phyloP scores from a whole-genome alignment of 345 rosid genomes.

The Physaria fendleri region DNA sequence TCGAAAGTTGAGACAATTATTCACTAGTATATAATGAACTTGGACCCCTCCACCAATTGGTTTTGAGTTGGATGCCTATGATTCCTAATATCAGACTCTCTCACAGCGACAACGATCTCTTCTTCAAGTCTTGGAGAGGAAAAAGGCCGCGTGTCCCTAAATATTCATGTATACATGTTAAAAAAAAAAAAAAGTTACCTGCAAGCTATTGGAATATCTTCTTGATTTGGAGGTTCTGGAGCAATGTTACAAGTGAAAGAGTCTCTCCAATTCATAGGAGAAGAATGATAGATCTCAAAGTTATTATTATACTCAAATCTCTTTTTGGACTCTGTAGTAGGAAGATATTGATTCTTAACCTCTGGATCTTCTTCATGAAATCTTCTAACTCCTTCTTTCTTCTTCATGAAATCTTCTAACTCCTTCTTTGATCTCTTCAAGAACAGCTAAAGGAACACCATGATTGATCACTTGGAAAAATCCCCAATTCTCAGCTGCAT shows the following conservation, averaged over 20 bases:
- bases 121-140: too few relatives aligned
- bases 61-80: too few relatives aligned
- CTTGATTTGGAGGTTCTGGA: slow-evolving; percentile 29
- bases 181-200: too few relatives aligned
- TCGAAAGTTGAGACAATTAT: too few relatives aligned
- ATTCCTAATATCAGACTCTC: too few relatives aligned
- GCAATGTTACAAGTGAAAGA: slow-evolving; percentile 15
- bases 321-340: not conserved
- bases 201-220: slow-evolving; percentile 36
- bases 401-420: slow-evolving; percentile 17
- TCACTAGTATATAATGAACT: too few relatives aligned
- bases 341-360: not conserved
- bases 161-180: too few relatives aligned
- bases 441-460: slow-evolving; percentile 29
- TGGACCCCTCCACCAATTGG: too few relatives aligned
- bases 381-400: slow-evolving; percentile 11
- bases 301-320: slow-evolving; percentile 8
- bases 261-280: slow-evolving; percentile 32
- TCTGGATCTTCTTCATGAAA: slow-evolving; percentile 18
- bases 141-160: too few relatives aligned
- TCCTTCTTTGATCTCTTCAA: slow-evolving; percentile 19
- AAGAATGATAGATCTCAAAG: slow-evolving; percentile 23
- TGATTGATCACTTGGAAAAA: slow-evolving; percentile 49
- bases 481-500: slow-evolving; percentile 24
- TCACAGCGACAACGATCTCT: too few relatives aligned